Percentiles rank a stretch among this genome's conserved stretches.
Conservation (phyloP, 2,329 filamentous ascomycete species). For the Pleurostoma richardsiae region DNA sequence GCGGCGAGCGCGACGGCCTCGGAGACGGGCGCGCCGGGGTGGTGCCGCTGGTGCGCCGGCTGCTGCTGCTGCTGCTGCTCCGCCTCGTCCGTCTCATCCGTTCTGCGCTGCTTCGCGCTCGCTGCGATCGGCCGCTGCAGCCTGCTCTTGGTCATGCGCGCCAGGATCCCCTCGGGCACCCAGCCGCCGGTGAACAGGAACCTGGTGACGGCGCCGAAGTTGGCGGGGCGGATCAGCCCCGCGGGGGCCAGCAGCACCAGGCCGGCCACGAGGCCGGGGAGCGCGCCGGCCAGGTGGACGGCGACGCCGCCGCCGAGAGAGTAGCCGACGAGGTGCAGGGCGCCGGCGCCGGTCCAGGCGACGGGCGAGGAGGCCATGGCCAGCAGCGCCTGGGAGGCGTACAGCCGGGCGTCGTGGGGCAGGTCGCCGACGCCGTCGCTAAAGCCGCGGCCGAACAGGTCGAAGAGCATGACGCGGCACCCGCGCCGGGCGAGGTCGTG, state of each 20-base stretch:
- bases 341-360: slow-evolving; percentile 40
- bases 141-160: slow-evolving; percentile 39
- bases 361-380: slow-evolving; percentile 59
- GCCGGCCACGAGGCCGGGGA: slow-evolving; percentile 58
- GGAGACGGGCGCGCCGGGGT: slow-evolving; percentile 12
- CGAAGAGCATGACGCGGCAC: slow-evolving; percentile 75
- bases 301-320: slow-evolving; percentile 74
- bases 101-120: slow-evolving; percentile 16
- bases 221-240: slow-evolving; percentile 60
- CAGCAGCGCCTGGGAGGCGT: slow-evolving; percentile 60
- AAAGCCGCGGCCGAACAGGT: slow-evolving; percentile 74
- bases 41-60: slow-evolving; percentile 9
- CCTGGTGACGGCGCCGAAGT: slow-evolving; percentile 47
- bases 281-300: slow-evolving; percentile 64
- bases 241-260: slow-evolving; percentile 63
- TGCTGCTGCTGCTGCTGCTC: slow-evolving; percentile 9
- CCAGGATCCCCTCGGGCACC: slow-evolving; percentile 47
- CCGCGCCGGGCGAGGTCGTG: slow-evolving; percentile 54
- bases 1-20: slow-evolving; percentile 14
- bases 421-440: slow-evolving; percentile 60
- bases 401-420: slow-evolving; percentile 60
- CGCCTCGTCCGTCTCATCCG: neutral
- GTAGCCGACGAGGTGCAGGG: slow-evolving; percentile 72
- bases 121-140: slow-evolving; percentile 46
- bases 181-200: slow-evolving; percentile 50